phyloP scores from a whole-genome alignment of 2,329 filamentous ascomycete genomes.

The Mycosphaerella sp. region DNA sequence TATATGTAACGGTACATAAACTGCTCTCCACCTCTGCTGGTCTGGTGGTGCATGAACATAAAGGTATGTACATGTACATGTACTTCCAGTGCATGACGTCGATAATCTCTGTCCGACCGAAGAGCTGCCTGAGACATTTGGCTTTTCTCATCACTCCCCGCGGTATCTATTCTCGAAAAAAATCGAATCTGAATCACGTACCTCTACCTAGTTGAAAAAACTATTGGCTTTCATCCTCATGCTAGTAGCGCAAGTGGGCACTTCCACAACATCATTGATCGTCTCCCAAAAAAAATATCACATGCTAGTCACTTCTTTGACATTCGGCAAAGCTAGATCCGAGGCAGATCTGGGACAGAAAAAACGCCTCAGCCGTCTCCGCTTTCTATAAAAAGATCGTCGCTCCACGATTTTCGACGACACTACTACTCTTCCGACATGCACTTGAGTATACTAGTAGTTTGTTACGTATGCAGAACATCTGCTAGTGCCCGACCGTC shows the following conservation, averaged over 20 bases:
- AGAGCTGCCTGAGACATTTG: conserved; percentile 4
- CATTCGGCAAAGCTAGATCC: neutral
- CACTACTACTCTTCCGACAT: neutral
- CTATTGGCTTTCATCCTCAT: neutral
- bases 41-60: neutral
- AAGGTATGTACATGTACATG: too few relatives aligned
- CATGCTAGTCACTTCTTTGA: neutral
- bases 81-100: conserved; percentile 3
- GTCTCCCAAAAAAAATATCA: neutral
- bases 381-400: conserved; percentile 3
- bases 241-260: neutral
- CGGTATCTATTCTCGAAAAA: neutral
- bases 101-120: conserved; percentile 5
- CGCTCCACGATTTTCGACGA: neutral
- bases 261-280: too few relatives aligned
- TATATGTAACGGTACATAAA: conserved; percentile 2
- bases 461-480: conserved; percentile 3
- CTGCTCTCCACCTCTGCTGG: neutral
- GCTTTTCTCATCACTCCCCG: neutral
- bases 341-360: conserved; percentile 6
- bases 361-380: conserved; percentile 1
- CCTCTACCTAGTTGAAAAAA: neutral
- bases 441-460: neutral
- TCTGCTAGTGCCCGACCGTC: conserved; percentile 1
- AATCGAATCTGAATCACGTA: neutral